phyloP scores from a whole-genome alignment of 495 filamentous ascomycete species.

The Bacidia gigantensis region DNA sequence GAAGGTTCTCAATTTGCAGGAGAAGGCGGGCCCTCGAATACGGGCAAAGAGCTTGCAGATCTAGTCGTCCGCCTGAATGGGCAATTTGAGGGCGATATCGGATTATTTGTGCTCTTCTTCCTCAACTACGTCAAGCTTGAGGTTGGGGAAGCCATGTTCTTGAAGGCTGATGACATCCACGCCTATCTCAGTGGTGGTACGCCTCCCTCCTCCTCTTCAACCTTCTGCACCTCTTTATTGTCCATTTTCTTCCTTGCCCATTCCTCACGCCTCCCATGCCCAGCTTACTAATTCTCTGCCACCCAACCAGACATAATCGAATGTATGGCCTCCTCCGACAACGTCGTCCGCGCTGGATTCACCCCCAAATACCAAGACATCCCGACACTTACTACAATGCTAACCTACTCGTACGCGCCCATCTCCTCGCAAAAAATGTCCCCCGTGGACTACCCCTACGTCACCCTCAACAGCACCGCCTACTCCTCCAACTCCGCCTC shows the following conservation, averaged over 20 bases:
- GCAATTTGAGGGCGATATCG: conserved; percentile 66
- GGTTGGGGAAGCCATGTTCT: conserved; percentile 87
- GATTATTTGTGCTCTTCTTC: conserved; percentile 67
- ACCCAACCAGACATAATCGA: conserved; percentile 66
- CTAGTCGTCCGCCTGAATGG: conserved; percentile 61
- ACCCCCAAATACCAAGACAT: conserved; percentile 99
- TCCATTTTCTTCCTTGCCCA: neutral
- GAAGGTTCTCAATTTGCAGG: conserved; percentile 49
- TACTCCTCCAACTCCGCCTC: conserved; percentile 59
- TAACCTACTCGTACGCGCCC: conserved; percentile 89
- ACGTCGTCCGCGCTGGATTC: conserved; percentile 92
- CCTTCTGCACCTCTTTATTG: neutral
- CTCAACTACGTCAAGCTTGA: conserved; percentile 69
- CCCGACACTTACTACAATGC: conserved; percentile 73
- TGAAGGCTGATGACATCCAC: conserved; percentile 92
- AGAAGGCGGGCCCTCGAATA: conserved; percentile 43
- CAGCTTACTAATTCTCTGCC: neutral
- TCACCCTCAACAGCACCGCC: conserved; percentile 58
- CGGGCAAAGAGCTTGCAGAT: conserved; percentile 56
- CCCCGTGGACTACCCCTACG: conserved; percentile 71
- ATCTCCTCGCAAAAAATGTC: conserved; percentile 89
- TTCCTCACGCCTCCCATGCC: neutral
- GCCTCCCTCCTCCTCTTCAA: neutral
- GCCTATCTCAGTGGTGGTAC: conserved; percentile 73
- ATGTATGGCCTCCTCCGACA: conserved; percentile 97